phyloP scores from a whole-genome alignment of 83 land plant species.

The Larix sibirica region DNA sequence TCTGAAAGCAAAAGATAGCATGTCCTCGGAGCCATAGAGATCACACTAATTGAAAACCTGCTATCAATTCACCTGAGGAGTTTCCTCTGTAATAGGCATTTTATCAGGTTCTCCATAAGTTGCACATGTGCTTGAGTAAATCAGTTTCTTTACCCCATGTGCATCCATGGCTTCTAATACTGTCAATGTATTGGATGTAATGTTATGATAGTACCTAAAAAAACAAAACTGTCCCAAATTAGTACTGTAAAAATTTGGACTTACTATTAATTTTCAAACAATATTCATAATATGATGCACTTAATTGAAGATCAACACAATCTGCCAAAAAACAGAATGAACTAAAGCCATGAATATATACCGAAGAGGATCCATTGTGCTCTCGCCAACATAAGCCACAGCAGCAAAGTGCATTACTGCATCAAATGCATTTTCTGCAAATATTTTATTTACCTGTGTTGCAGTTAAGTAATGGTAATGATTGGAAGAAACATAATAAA shows the following conservation, averaged over 20 bases:
- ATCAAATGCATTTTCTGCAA: slow-evolving; percentile 84
- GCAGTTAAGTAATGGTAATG: slow-evolving; percentile 20
- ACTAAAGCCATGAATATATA: slow-evolving; percentile 26
- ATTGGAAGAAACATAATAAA: background rate
- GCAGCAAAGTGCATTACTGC: slow-evolving; percentile 96
- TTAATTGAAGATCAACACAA: slow-evolving; percentile 2
- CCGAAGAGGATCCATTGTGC: slow-evolving; percentile 85
- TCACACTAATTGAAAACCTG: background rate
- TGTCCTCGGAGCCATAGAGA: background rate
- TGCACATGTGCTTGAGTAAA: slow-evolving; percentile 92
- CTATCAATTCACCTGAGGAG: slow-evolving; percentile 62
- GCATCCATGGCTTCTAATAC: slow-evolving; percentile 79
- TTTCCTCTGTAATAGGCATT: slow-evolving; percentile 90
- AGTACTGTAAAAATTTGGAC: background rate
- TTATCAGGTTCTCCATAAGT: slow-evolving; percentile 87
- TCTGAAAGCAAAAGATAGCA: background rate
- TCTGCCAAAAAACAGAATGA: background rate
- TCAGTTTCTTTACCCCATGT: slow-evolving; percentile 70
- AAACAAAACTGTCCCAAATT: slow-evolving; percentile 10
- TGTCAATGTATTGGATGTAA: slow-evolving; percentile 74
- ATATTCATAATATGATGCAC: background rate
- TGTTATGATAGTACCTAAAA: slow-evolving; percentile 83
- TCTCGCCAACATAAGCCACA: slow-evolving; percentile 92
- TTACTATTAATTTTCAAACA: background rate
- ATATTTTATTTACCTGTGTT: slow-evolving; percentile 67